These are phyloP conservation scores for Cryphonectria nitschkei DNA, from an alignment of 2,329 filamentous ascomycete genomes.

Conservation along the genomic window DNA sequence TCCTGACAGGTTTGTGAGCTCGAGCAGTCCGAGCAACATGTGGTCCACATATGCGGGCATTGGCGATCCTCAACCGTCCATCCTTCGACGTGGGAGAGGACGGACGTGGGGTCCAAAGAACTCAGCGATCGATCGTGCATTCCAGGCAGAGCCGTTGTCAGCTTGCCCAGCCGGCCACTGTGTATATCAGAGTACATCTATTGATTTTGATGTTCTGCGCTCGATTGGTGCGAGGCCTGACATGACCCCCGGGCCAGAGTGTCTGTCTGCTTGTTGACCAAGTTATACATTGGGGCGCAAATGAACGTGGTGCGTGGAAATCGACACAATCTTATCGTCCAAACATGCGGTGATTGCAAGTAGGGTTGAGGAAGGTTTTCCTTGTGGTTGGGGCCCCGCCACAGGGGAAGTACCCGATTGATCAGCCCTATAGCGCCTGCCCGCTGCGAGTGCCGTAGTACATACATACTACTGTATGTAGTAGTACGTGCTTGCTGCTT, in stretches of 20 bases:
- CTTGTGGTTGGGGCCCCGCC: background rate
- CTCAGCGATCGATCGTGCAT: background rate
- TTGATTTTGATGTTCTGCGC: background rate
- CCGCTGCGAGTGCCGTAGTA: background rate
- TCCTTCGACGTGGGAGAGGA: background rate
- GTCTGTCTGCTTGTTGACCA: background rate
- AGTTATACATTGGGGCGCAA: background rate
- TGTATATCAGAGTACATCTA: background rate
- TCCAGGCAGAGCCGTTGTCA: background rate
- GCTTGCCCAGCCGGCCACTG: background rate
- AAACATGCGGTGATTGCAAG: background rate
- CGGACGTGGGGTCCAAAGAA: background rate
- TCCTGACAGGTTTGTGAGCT: background rate
- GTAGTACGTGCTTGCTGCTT: too few relatives aligned
- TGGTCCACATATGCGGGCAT: background rate
- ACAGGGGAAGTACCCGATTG: constrained; percentile 12
- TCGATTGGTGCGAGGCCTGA: background rate
- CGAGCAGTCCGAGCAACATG: background rate
- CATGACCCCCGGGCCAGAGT: background rate
- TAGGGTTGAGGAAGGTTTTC: background rate
- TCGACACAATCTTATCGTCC: background rate
- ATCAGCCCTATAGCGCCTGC: constrained; percentile 10
- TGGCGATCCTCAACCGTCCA: background rate
- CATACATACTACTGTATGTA: too few relatives aligned
- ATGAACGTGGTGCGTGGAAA: background rate